Evolutionary conservation across 306 rosid species (phyloP).

Genomic region (Acacia crassicarpa): DNA sequence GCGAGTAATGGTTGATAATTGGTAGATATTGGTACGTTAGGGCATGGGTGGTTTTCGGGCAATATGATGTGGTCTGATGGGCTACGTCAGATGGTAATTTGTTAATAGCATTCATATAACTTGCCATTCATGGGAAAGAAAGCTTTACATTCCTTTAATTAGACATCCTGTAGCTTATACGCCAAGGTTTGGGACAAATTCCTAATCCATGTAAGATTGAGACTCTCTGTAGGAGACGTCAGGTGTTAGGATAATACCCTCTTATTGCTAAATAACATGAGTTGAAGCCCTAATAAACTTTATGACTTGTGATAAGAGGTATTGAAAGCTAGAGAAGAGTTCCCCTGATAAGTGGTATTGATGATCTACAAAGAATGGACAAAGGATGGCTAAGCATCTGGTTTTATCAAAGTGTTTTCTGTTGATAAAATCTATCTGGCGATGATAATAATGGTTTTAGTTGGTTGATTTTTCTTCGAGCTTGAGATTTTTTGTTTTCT

Average conservation of each 20-base stretch:
- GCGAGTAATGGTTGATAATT: slow-evolving; percentile 1
- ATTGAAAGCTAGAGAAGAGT: background rate
- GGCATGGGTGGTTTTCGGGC: slow-evolving; percentile 19
- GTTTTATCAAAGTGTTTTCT: slow-evolving; percentile 2
- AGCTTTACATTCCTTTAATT: background rate
- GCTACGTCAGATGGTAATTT: slow-evolving; percentile 11
- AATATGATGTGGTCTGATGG: background rate
- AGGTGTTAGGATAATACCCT: background rate
- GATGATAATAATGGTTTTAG: background rate
- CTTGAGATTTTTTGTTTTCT: background rate
- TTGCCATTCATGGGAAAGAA: background rate
- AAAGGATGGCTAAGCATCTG: background rate
- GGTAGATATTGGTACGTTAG: slow-evolving; percentile 8
- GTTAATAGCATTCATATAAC: background rate
- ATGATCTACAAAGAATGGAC: background rate
- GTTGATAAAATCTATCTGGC: background rate
- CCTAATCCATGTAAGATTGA: background rate
- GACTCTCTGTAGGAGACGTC: background rate
- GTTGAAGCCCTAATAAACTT: background rate
- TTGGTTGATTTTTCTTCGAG: background rate
- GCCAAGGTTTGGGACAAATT: background rate
- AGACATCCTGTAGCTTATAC: background rate
- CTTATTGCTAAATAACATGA: background rate
- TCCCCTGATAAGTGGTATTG: background rate
- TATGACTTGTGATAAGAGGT: background rate